Percentiles rank a stretch among this genome's conserved stretches.
Evolutionary conservation across 116 monocot species (phyloP).

Genomic region (Cymodocea nodosa): DNA sequence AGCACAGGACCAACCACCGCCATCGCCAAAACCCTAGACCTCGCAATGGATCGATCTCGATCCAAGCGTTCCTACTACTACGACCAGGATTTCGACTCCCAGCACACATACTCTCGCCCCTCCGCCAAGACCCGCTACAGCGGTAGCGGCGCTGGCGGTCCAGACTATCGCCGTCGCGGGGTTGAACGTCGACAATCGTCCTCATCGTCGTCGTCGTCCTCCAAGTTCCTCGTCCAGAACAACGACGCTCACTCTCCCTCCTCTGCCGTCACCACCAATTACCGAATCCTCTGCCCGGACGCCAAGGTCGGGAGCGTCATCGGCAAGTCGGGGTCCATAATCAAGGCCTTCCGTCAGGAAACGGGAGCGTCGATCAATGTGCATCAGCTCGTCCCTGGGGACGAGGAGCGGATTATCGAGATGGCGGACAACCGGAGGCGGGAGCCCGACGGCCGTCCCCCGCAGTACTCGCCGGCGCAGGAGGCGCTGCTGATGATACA

Average conservation of each 20-base stretch:
- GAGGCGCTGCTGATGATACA: conserved; percentile 74
- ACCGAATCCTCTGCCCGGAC: conserved; percentile 90
- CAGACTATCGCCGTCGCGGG: conserved; percentile 16
- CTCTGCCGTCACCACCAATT: conserved; percentile 45
- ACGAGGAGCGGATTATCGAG: conserved; percentile 79
- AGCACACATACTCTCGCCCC: conserved; percentile 4
- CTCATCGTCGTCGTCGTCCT: conserved; percentile 9
- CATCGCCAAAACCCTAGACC: too few species aligned
- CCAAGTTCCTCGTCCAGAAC: conserved; percentile 1
- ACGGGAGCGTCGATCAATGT: conserved; percentile 85
- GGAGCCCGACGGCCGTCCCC: conserved; percentile 76
- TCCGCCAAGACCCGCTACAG: conserved; percentile 7
- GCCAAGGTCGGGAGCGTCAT: conserved; percentile 35
- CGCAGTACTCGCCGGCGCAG: conserved; percentile 71
- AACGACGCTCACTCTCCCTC: conserved; percentile 7
- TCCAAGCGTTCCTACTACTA: conserved; percentile 63
- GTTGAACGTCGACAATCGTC: conserved; percentile 5
- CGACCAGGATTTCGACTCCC: conserved; percentile 48
- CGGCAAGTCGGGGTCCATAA: conserved; percentile 42
- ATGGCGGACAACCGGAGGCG: conserved; percentile 48
- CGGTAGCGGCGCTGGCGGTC: conserved; percentile 10
- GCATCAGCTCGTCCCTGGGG: conserved; percentile 62
- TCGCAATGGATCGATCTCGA: conserved; percentile 58
- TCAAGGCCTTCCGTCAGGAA: conserved; percentile 53
- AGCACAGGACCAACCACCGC: too few species aligned